Base-by-base conservation (phyloP, 2,329 filamentous ascomycete genomes). In the Curvularia sp. region DNA sequence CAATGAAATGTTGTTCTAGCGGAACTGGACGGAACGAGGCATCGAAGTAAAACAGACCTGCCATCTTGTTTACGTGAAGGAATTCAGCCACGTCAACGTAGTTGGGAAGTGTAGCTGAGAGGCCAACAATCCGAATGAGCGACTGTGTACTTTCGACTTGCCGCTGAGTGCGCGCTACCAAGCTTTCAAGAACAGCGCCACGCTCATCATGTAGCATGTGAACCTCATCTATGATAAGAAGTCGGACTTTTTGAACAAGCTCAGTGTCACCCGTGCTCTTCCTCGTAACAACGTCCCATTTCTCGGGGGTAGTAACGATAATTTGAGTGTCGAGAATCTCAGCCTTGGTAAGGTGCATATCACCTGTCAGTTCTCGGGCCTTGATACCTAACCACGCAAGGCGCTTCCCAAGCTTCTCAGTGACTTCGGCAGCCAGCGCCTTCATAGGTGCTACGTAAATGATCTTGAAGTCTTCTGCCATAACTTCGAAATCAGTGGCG, bases 401-500 rank as follows among this genome's bases (percentile, higher is more conserved):
- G 25, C 94, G 88, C 76, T 92, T 96, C 46, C 93, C 91, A 3
- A 99, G 83, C 79, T 99, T 99, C 34, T 93, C 92, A 0, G 95
- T 98, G 39, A 99, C 90, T 79, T 99, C 95, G 7, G 96, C 95
- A 4, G 96, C 96, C 18, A 99, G 82, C 0, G 95, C 96, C 78
- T 99, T 99, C 96, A 99, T 99, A 0, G 95, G 96, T 1, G 96
- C 95, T 39, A 99, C 95, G 69, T 99, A 99, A 55, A 99, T 93
- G 68, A 99, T 94, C 79, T 99, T 98, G 84, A 98, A 97, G 68
- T 96, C 92, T 51, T 96, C 90, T 0, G 87, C 80, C 57, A 90
- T 84, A n/a, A 97, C 91, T 1, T 85, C 86, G 72, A 97, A 97
- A 38, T 97, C 90, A 0, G 84, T 88, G 0, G 90, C 87, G 53